Base-by-base conservation (phyloP, 1,139 yeast genomes). In the Scheffersomyces illinoinensis region DNA sequence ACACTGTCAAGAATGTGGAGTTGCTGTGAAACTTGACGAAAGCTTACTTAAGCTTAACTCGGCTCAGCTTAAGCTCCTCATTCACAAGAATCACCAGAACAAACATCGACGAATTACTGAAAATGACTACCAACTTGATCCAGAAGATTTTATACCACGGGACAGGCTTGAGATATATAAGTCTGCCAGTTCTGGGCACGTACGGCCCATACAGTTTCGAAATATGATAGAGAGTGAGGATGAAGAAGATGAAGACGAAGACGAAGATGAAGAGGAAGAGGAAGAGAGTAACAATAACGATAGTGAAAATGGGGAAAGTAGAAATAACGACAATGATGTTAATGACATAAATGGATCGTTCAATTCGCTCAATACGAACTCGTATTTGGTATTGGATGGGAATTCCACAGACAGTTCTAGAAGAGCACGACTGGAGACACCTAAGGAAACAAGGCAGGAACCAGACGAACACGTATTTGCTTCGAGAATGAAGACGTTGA, bases 1-100 rank as follows among this genome's bases (percentile, higher is more conserved):
- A 50, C 58, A 67, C 48, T 80, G 84, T 63, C 79, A 71, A 62
- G 68, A 74, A 62, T 80, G 84, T 66, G 69, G 74, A 53, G 64
- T 70, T 5, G 75, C 75, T 0, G 65, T 81, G 4, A 56, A 57
- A 39, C 61, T 80, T 21, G 77, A 78, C 61, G 69, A 68, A 1
- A 68, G 80, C 5, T 64, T 81, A 10, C 61, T 66, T 52, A 69
- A 66, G 46, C 64, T 78, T 20, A 76, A 73, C 33, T 65, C 72
- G 3, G 76, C 77, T 0, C 83, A 79, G 62, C 68, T 75, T 17
- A 71, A 73, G 12, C 70, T 78, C 39, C 66, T 79, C 19, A 62
- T 70, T 12, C 70, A 71, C 49, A 71, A 72, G 54, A 59, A 50
- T 47, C 64, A 56, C 54, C 59, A 57, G 51, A 64, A 65, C 24